Conservation (phyloP, 129 eudicot genomes). For the Artemisia tridentata region DNA sequence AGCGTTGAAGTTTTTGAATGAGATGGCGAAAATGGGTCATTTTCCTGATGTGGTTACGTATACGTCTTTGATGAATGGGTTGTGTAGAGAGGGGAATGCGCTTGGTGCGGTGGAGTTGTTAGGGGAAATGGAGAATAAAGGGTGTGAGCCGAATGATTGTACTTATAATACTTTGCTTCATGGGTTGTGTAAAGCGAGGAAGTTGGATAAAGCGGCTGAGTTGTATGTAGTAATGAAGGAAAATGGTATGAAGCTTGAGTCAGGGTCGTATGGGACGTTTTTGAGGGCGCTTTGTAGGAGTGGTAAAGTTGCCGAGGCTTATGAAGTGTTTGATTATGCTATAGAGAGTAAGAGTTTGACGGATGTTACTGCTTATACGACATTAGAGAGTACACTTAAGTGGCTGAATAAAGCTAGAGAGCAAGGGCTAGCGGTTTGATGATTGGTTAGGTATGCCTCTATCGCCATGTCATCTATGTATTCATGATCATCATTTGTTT, state of each 20-base stretch:
- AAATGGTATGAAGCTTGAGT: constrained; percentile 64
- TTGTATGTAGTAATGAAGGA: constrained; percentile 63
- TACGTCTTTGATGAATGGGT: constrained; percentile 93
- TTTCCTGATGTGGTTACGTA: constrained; percentile 85
- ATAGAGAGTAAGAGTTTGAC: constrained; percentile 81
- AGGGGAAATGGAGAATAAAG: constrained; percentile 71
- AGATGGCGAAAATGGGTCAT: constrained; percentile 74
- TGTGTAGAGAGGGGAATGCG: constrained; percentile 84
- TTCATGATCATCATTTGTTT: constrained; percentile 14
- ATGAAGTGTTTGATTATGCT: constrained; percentile 90
- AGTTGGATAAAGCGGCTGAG: constrained; percentile 63
- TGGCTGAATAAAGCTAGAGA: constrained; percentile 90
- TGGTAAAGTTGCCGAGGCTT: constrained; percentile 85
- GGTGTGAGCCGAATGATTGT: constrained; percentile 78
- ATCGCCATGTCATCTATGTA: constrained; percentile 14
- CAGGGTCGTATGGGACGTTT: constrained; percentile 80
- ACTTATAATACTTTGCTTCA: constrained; percentile 85
- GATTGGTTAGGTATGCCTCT: constrained; percentile 25
- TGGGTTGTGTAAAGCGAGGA: constrained; percentile 77
- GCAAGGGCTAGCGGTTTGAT: constrained; percentile 72
- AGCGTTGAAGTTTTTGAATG: constrained; percentile 54
- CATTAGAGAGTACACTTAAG: constrained; percentile 80
- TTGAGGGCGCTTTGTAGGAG: constrained; percentile 75
- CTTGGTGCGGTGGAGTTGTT: constrained; percentile 67
- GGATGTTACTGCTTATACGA: constrained; percentile 77